Conservation (phyloP, 1,284 basidiomycete species). For the Limonomyces culmigenus region DNA sequence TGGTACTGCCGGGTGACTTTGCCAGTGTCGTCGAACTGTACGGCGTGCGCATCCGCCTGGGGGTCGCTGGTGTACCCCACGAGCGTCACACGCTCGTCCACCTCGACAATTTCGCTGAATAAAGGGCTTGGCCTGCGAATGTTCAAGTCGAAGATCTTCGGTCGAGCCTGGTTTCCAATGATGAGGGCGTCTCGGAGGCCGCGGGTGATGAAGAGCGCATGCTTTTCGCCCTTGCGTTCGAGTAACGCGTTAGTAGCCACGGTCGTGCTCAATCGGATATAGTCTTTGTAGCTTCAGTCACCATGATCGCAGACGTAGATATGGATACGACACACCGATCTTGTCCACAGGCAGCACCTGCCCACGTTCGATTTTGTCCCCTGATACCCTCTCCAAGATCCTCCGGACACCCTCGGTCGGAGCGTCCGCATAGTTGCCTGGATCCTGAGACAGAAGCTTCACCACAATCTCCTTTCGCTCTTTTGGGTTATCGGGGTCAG, state of each 20-base stretch:
- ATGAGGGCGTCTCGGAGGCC: slow-evolving; percentile 85
- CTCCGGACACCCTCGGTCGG: slow-evolving; percentile 89
- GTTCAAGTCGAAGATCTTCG: slow-evolving; percentile 79
- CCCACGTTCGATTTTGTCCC: slow-evolving; percentile 48
- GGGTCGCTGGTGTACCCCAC: slow-evolving; percentile 90
- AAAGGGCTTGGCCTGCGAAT: slow-evolving; percentile 67
- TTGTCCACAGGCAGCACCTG: slow-evolving; percentile 60
- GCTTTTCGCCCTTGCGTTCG: slow-evolving; percentile 84
- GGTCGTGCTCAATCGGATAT: slow-evolving; percentile 86
- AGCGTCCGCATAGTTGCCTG: slow-evolving; percentile 80
- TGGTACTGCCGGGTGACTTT: slow-evolving; percentile 53
- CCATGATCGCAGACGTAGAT: slow-evolving; percentile 1
- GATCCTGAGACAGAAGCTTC: slow-evolving; percentile 80
- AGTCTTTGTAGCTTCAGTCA: slow-evolving; percentile 34
- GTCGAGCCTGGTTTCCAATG: slow-evolving; percentile 88
- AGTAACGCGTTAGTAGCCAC: slow-evolving; percentile 94
- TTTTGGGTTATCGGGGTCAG: slow-evolving; percentile 39
- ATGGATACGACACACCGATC: slow-evolving; percentile 39
- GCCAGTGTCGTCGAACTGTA: slow-evolving; percentile 60
- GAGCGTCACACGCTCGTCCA: slow-evolving; percentile 90
- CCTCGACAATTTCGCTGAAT: slow-evolving; percentile 71
- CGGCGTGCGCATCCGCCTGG: slow-evolving; percentile 51
- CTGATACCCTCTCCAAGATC: slow-evolving; percentile 70
- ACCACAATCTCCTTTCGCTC: slow-evolving; percentile 62
- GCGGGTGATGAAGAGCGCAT: slow-evolving; percentile 83